Percentiles rank a stretch among this genome's conserved stretches.
These are phyloP conservation scores for Leucogyrophana mollusca DNA, from an alignment of 768 basidiomycete species.

Conservation along the genomic window DNA sequence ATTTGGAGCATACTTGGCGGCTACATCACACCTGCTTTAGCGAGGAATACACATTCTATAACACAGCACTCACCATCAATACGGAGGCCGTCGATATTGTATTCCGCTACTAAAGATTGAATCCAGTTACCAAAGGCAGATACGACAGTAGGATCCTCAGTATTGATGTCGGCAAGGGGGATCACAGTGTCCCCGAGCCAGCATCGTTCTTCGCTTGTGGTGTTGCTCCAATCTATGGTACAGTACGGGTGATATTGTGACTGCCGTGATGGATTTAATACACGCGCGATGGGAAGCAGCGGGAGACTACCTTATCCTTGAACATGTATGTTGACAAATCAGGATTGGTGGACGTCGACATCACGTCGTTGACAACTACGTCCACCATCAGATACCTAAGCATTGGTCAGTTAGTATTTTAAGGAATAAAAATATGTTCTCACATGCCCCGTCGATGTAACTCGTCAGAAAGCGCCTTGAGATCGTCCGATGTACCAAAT, in stretches of 20 bases:
- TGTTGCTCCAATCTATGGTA: slow-evolving; percentile 66
- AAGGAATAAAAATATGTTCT: slow-evolving; percentile 14
- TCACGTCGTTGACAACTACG: slow-evolving; percentile 84
- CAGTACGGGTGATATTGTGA: slow-evolving; percentile 80
- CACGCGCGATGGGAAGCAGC: not conserved
- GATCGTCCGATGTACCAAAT: slow-evolving; percentile 73
- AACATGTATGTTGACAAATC: slow-evolving; percentile 69
- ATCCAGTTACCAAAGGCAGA: slow-evolving; percentile 71
- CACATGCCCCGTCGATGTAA: slow-evolving; percentile 74
- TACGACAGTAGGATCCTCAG: slow-evolving; percentile 62
- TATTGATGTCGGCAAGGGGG: slow-evolving; percentile 78
- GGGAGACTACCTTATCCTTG: slow-evolving; percentile 50
- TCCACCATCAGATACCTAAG: slow-evolving; percentile 80
- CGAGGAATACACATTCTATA: too few species aligned
- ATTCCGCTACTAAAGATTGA: slow-evolving; percentile 61
- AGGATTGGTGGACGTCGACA: slow-evolving; percentile 61
- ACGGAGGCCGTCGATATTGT: slow-evolving; percentile 81
- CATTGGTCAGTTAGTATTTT: slow-evolving; percentile 15
- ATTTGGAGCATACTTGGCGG: too few species aligned
- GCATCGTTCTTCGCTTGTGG: slow-evolving; percentile 69
- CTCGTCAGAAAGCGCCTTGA: slow-evolving; percentile 63
- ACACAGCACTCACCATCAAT: slow-evolving; percentile 64
- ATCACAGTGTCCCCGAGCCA: slow-evolving; percentile 82
- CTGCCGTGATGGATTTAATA: slow-evolving; percentile 30
- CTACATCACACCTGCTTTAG: too few species aligned